Conservation (phyloP, 257 asterid species). For the Anisodus acutangulus region DNA sequence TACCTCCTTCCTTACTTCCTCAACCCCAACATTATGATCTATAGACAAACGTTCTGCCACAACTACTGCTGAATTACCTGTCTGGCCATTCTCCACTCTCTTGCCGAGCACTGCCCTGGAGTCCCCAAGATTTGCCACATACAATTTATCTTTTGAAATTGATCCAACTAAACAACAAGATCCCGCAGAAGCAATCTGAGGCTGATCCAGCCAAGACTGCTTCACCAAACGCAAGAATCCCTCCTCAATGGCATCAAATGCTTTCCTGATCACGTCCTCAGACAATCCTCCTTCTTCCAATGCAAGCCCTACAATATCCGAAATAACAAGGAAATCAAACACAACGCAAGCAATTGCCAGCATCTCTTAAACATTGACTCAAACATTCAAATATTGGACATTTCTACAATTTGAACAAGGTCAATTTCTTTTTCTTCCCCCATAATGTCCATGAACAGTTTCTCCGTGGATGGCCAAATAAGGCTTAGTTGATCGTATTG, state of each 20-base stretch:
- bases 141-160: slow-evolving; percentile 41
- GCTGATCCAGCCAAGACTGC: slow-evolving; percentile 43
- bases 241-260: slow-evolving; percentile 45
- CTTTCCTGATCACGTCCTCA: slow-evolving; percentile 49
- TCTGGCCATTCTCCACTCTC: slow-evolving; percentile 31
- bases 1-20: slow-evolving; percentile 52
- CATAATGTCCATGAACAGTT: neutral
- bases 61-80: slow-evolving; percentile 32
- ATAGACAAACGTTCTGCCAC: slow-evolving; percentile 49
- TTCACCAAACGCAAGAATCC: slow-evolving; percentile 45
- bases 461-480: too few species aligned
- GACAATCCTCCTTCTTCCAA: slow-evolving; percentile 48
- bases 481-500: too few species aligned
- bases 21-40: slow-evolving; percentile 50
- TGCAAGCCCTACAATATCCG: slow-evolving; percentile 37
- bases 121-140: slow-evolving; percentile 53
- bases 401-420: neutral
- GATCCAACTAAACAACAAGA: slow-evolving; percentile 53
- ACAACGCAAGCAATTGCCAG: neutral
- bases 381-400: neutral
- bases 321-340: slow-evolving; percentile 26
- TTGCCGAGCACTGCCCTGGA: slow-evolving; percentile 52
- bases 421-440: too few species aligned
- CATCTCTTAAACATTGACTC: neutral
- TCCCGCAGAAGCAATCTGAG: slow-evolving; percentile 50